Evolutionary conservation across 164 flowering plant genomes (phyloP), one percentile per base, ranked within the genome.

Genomic region (Cinnamomum chago): DNA sequence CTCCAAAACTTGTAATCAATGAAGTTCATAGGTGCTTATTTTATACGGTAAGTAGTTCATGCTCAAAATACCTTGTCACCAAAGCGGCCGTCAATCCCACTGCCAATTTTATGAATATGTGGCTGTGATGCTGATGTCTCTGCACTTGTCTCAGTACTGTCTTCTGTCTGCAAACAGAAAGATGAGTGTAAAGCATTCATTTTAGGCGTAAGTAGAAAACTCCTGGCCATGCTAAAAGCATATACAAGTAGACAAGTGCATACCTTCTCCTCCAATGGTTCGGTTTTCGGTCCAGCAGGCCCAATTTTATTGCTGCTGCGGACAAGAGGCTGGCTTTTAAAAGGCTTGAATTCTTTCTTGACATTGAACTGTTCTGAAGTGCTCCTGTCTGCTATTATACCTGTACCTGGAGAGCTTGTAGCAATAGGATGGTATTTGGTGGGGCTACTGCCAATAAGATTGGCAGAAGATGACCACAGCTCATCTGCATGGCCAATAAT

Each of bases 401-500:
- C 81, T 18, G 82, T 74, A 72, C 81, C 84, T 14, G 85, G 77
- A 77, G 86, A 76, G 75, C 81, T 82, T 60, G 81, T 75, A 67
- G 72, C 81, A 1, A 84, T 52, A 50, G 81, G 80, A 47, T 80
- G 55, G 35, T 79, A 84, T 79, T 86, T 86, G 70, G 82, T 86
- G 72, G 89, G 80, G 52, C 84, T 85, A 70, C 84, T 85, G 68
- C 72, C 40, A 85, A 73, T 82, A 68, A 81, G 78, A 77, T 73
- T 81, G 20, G 92, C 79, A 30, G 83, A 76, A 71, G 93, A 82
- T 70, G 92, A 90, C 76, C 85, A 78, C 62, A 90, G 65, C 4
- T 86, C 95, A 70, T 83, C 90, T 52, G 83, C 89, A 77, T 85
- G 86, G 73, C 80, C 78, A 58, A 80, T 74, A 70, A 74, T 77